Evolutionary conservation across 768 basidiomycete genomes (phyloP).

Genomic region (Mycena pura): DNA sequence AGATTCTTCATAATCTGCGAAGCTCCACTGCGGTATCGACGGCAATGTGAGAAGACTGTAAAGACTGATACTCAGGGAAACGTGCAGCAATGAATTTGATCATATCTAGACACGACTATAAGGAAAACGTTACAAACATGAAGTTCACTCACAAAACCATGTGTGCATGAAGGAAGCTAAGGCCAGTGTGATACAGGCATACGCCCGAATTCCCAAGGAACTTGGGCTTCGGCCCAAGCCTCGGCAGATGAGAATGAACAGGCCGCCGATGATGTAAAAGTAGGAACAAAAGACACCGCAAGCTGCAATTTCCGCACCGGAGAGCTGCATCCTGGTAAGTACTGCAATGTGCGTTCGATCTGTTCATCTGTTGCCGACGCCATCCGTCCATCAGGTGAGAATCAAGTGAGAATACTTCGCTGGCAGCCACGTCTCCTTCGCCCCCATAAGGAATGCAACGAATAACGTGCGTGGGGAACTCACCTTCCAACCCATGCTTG

Average conservation of each 20-base stretch:
- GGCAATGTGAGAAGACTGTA: not conserved
- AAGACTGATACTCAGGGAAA: not conserved
- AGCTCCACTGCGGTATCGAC: constrained; percentile 56
- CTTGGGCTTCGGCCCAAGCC: constrained; percentile 13
- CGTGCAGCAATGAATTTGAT: constrained; percentile 51
- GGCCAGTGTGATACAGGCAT: constrained; percentile 42
- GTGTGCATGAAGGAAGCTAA: constrained; percentile 48
- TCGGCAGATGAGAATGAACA: constrained; percentile 36
- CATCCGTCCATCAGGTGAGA: too few species aligned
- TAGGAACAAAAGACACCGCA: constrained; percentile 40
- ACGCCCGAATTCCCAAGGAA: constrained; percentile 5
- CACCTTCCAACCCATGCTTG: too few species aligned
- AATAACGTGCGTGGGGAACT: too few species aligned
- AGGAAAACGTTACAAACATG: not conserved
- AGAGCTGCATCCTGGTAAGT: constrained; percentile 5
- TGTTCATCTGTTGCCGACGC: too few species aligned
- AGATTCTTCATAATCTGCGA: constrained; percentile 47
- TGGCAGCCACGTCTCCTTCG: too few species aligned
- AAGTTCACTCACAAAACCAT: constrained; percentile 54
- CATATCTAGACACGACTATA: constrained; percentile 44
- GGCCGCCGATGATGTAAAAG: constrained; percentile 37
- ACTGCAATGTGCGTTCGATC: too few species aligned
- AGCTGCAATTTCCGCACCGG: constrained; percentile 1
- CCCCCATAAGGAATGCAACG: too few species aligned
- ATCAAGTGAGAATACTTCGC: too few species aligned